These are phyloP conservation scores for Penicillium flavigenum DNA, from an alignment of 495 filamentous ascomycete genomes.

Conservation along the genomic window DNA sequence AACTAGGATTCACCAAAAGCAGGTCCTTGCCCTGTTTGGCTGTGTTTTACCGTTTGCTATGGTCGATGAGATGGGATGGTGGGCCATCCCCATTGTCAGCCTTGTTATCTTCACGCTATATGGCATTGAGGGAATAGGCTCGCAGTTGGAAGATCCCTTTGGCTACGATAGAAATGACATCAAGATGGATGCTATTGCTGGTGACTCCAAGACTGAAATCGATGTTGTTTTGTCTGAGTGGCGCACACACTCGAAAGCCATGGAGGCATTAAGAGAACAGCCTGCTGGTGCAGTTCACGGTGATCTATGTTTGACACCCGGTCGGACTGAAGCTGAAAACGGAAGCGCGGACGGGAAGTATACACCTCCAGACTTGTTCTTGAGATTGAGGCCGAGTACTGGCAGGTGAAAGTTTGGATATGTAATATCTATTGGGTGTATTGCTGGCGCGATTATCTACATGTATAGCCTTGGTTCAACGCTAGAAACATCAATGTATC, in stretches of 20 bases:
- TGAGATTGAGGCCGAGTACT: constrained; percentile 25
- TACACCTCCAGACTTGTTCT: constrained; percentile 40
- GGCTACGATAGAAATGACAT: constrained; percentile 75
- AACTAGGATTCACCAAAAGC: constrained; percentile 67
- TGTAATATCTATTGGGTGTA: background rate
- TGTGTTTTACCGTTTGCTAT: constrained; percentile 73
- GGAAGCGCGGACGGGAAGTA: constrained; percentile 19
- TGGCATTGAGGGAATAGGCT: constrained; percentile 72
- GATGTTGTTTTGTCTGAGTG: constrained; percentile 64
- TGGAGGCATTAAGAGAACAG: constrained; percentile 13
- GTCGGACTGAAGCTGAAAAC: constrained; percentile 8
- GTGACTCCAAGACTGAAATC: constrained; percentile 64
- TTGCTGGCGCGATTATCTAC: background rate
- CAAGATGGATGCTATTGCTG: constrained; percentile 73
- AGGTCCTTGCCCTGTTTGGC: constrained; percentile 70
- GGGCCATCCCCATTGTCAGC: constrained; percentile 64
- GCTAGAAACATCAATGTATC: background rate
- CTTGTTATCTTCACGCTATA: constrained; percentile 73
- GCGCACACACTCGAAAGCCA: constrained; percentile 40
- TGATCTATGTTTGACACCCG: constrained; percentile 14
- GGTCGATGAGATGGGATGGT: constrained; percentile 72
- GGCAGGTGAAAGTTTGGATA: background rate
- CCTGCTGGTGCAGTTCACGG: constrained; percentile 12
- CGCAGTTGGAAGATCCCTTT: constrained; percentile 74
- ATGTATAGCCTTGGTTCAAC: background rate